Conservation (phyloP, 768 basidiomycete species). For the Tricholoma saponaceum region DNA sequence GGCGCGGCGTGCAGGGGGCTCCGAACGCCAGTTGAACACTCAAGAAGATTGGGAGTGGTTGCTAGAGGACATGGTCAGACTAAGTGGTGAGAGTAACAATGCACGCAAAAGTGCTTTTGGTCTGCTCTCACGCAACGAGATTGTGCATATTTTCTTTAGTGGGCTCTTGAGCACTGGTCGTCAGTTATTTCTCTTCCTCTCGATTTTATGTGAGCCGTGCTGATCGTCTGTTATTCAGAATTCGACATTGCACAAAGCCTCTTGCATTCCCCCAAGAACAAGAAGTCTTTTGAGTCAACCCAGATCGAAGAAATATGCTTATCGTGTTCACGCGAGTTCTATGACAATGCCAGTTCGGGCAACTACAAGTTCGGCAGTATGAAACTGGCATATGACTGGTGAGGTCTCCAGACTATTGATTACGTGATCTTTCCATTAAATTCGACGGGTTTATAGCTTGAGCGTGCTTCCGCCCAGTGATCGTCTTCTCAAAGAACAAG, state of each 20-base stretch:
- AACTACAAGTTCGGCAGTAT: slow-evolving; percentile 93
- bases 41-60: slow-evolving; percentile 84
- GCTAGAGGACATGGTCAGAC: slow-evolving; percentile 85
- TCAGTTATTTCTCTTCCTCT: slow-evolving; percentile 41
- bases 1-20: slow-evolving; percentile 64
- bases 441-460: slow-evolving; percentile 46
- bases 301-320: slow-evolving; percentile 78
- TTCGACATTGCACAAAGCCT: slow-evolving; percentile 66
- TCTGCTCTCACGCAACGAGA: slow-evolving; percentile 62
- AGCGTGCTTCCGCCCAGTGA: slow-evolving; percentile 67
- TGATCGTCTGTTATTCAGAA: slow-evolving; percentile 33
- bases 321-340: slow-evolving; percentile 80
- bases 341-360: slow-evolving; percentile 90
- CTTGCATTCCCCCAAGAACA: slow-evolving; percentile 42
- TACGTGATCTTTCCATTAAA: neutral
- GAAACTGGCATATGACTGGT: slow-evolving; percentile 98
- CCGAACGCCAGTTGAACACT: slow-evolving; percentile 48
- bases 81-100: slow-evolving; percentile 60
- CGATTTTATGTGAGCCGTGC: neutral
- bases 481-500: slow-evolving; percentile 63
- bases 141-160: slow-evolving; percentile 78
- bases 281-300: slow-evolving; percentile 43
- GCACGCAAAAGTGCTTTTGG: slow-evolving; percentile 78
- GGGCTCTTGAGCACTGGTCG: slow-evolving; percentile 86
- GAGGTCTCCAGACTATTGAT: slow-evolving; percentile 3